Evolutionary conservation across 768 basidiomycete genomes (phyloP), one percentile per base, ranked within the genome.

Genomic region (Macrolepiota albuminosa): DNA sequence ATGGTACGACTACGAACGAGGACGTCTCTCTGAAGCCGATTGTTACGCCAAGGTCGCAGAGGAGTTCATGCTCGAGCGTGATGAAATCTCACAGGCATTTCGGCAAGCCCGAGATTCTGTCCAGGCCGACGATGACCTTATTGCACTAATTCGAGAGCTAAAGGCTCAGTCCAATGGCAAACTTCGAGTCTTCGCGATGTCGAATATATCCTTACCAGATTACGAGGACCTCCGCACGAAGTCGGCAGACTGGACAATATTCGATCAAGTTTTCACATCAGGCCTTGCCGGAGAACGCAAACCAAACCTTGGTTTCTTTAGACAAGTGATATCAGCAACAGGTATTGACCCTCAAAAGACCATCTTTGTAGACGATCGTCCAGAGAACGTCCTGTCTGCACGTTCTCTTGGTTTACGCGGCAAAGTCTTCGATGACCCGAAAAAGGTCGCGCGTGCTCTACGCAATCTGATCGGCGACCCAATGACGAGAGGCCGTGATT

Each of bases 321-420:
- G 72, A 51, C 75, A 79, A 54, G 82, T 85, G 16, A 65, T 86
- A 33, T 67, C 70, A 21, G 67, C 75, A 18, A 76, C 78, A 11
- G 74, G 75, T 14, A 65, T 76, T 6, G 80, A 84, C 51, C 83
- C 84, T 2, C 64, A 63, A 2, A 71, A 68, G 1, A 77, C 78
- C 0, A 79, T 84, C 34, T 85, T 85, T 63, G 78, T 86, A 10
- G 85, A 86, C 54, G 84, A 85, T 71, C 82, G 83, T 59, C 71
- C 75, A 11, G 85, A 85, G 63, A 85, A 86, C 59, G 80, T 87
- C 4, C 64, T 84, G 8, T 76, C 82, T 2, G 84, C 84, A 9
- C 78, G 81, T 4, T 84, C 83, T 0, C 71, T 85, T 9, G 85
- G 85, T 9, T 71, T 85, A 50, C 73, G 78, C 43, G 84, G 84